Evolutionary conservation across 139 green algal genomes (phyloP), one percentile per base, ranked within the genome.

Genomic region (Chlamydomonas sp.): DNA sequence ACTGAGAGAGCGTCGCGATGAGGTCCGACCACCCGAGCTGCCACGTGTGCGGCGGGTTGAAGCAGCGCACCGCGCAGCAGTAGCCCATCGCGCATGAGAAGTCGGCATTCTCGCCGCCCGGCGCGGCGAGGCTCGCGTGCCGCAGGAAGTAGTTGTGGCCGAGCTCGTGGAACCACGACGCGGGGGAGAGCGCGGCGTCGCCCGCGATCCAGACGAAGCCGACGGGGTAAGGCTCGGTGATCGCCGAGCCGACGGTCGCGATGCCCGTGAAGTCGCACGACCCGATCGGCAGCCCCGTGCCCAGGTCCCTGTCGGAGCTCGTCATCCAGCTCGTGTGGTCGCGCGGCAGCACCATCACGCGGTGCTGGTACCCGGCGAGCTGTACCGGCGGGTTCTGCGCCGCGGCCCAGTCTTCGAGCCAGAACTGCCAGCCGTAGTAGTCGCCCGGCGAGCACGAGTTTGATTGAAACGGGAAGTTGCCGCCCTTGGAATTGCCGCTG

Each of bases 41-140:
- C 71, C 71, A 82, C 67, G 78, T 82, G 71, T 82, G 67, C n/a
- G 67, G 37, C 26, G 76, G 57, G 50, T 75, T 76, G 30, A 73
- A 59, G 67, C 76, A 82, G 26, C 76, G 67, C 49, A 72, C 13
- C n/a, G 65, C 33, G 54, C 76, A 82, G 76, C 76, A 82, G 50
- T 67, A 70, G 61, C 70, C 76, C 76, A 82, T 82, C 16, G 71
- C 43, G n/a, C 31, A 68, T 13, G 29, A 63, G 24, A 26, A 76
- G 61, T 82, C 76, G 43, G 66, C 72, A 67, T 82, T 77, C 34
- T 76, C 71, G 34, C 69, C 31, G 22, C n/a, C n/a, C n/a, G n/a
- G 10, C 10, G 16, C n/a, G 26, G 20, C 10, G 16, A 65, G n/a
- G 47, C 5, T 26, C 1, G 74, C 68, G 38, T 80, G 74, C 3